phyloP scores from a whole-genome alignment of 2,329 filamentous ascomycete genomes.

The Stenocarpella maydis region DNA sequence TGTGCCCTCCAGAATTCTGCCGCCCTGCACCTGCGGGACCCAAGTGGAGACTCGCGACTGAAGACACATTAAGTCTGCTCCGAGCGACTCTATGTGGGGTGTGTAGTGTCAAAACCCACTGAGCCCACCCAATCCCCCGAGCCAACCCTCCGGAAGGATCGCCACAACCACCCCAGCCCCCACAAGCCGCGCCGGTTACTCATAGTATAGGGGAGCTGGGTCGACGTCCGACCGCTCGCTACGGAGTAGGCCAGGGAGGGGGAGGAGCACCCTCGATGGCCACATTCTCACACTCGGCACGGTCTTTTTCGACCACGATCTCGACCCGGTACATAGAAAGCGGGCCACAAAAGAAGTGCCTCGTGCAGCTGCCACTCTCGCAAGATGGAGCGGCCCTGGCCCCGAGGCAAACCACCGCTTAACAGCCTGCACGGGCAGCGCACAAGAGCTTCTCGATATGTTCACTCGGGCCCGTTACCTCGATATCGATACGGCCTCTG shows the following conservation, averaged over 20 bases:
- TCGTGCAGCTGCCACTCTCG: not conserved
- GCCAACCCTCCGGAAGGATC: slow-evolving; percentile 17
- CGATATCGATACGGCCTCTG: slow-evolving; percentile 14
- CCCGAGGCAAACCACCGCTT: not conserved
- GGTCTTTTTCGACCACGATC: slow-evolving; percentile 15
- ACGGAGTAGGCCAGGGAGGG: slow-evolving; percentile 1
- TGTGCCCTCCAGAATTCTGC: not conserved
- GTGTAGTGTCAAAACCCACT: slow-evolving; percentile 30
- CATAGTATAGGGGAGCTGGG: slow-evolving; percentile 22
- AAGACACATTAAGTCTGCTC: slow-evolving; percentile 20
- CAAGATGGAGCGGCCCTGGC: slow-evolving; percentile 5
- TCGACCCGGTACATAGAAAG: not conserved
- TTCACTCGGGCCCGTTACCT: slow-evolving; percentile 19
- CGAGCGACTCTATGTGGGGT: slow-evolving; percentile 16
- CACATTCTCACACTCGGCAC: not conserved
- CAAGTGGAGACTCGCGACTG: slow-evolving; percentile 13
- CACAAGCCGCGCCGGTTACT: slow-evolving; percentile 25
- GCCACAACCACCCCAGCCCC: slow-evolving; percentile 14
- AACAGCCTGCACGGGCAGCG: not conserved
- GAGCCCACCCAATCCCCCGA: slow-evolving; percentile 6
- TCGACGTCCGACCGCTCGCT: slow-evolving; percentile 1
- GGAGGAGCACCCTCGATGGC: not conserved
- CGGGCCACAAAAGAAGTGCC: slow-evolving; percentile 5
- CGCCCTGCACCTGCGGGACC: slow-evolving; percentile 7
- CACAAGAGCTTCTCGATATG: not conserved